A percentile compares a stretch with the other conserved stretches of the same genome.
Conservation (phyloP, 2,329 filamentous ascomycete species). For the Zasmidium cellare region DNA sequence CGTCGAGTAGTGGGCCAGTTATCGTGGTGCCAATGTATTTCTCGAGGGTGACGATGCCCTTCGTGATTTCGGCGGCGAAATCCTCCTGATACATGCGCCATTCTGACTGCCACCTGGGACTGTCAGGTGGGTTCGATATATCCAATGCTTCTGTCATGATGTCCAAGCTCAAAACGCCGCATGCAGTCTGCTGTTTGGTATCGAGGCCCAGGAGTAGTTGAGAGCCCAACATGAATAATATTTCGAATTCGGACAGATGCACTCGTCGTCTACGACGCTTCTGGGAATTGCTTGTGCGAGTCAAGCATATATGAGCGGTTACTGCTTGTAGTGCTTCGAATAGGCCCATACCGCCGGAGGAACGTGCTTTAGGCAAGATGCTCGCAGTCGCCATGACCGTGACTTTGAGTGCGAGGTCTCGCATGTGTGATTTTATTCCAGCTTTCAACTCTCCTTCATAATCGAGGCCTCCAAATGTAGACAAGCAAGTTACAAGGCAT, state of each 20-base stretch:
- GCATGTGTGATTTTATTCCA: not conserved
- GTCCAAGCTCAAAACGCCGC: not conserved
- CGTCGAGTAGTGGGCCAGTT: not conserved
- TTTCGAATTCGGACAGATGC: not conserved
- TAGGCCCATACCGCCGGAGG: not conserved
- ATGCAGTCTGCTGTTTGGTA: not conserved
- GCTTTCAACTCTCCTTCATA: not conserved
- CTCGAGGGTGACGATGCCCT: not conserved
- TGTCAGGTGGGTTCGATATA: no score
- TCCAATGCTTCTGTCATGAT: not conserved
- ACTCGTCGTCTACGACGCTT: not conserved
- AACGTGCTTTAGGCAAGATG: not conserved
- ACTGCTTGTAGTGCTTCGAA: not conserved
- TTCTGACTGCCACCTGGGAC: no score
- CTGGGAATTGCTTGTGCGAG: not conserved
- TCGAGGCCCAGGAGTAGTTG: not conserved
- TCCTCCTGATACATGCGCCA: not conserved
- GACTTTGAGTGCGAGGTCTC: constrained; percentile 2
- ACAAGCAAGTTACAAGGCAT: not conserved
- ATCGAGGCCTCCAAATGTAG: not conserved
- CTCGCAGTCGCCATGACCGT: constrained; percentile 10
- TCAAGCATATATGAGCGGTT: not conserved
- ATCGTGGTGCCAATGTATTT: not conserved
- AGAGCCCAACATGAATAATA: not conserved
- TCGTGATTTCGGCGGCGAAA: constrained; percentile 1